Evolutionary conservation across 306 rosid genomes (phyloP), one percentile per base, ranked within the genome.

Genomic region (Coriaria nepalensis): DNA sequence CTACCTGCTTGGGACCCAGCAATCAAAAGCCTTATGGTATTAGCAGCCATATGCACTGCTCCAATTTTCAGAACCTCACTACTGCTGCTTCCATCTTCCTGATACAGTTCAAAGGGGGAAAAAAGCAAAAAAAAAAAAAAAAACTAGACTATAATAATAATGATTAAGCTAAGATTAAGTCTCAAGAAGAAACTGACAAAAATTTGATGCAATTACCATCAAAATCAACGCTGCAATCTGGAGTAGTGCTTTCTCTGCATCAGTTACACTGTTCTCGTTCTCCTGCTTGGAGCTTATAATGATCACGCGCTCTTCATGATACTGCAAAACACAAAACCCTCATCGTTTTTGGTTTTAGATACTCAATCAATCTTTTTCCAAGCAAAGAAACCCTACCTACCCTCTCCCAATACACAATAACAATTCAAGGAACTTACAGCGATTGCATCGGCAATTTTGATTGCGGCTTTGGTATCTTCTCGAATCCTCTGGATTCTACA

Each of bases 1-100:
- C 73, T 78, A 66, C 96, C 96, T 11, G 93, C 96, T 61, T 88
- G 96, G 43, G 94, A 80, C 59, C 96, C 96, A 57, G 94, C 96
- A 63, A 88, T 88, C 73, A 88, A 65, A 63, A 88, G 93, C 72
- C 95, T 78, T 60, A 88, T 74, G 10, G 95, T 76, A 68, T 88
- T 83, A 47, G 96, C 96, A 73, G 90, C 93, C 61, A 88, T 82
- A 60, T 88, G 95, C 55, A 93, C 92, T 11, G 79, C 77, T 8
- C 70, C 78, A 64, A 81, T 70, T 72, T 74, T 88, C 46, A 65
- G 73, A 29, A 73, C 65, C 69, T 88, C 96, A 4, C 58, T 43
- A 4, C 58, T 43, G 59, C 60, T 71, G 59, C 66, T 62, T 50
- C 77, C 93, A 72, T 80, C 96, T 62, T 88, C 96, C 96, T 88